Conservation (phyloP, 192 early-diverging fungal genomes). For the Umbelopsis sp. region DNA sequence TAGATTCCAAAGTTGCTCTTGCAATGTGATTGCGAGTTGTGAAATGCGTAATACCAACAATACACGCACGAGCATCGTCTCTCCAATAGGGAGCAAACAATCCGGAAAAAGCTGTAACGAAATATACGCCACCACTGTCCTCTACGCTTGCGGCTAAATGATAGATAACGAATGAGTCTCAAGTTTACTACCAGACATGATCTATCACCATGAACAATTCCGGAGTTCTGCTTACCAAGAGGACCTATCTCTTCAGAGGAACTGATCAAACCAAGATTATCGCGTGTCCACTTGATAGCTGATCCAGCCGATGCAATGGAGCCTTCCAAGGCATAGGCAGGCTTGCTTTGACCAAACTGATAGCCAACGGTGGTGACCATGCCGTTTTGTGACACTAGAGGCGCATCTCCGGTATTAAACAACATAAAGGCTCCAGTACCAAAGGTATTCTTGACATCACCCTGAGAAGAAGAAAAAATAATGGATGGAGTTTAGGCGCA, state of each 20-base stretch:
- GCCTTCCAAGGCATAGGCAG: conserved; percentile 86
- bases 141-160: conserved; percentile 55
- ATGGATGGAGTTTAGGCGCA: not conserved
- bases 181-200: not conserved
- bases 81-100: conserved; percentile 96
- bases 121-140: conserved; percentile 90
- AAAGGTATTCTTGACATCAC: conserved; percentile 94
- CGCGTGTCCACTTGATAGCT: conserved; percentile 88
- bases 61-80: conserved; percentile 83
- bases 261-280: conserved; percentile 81
- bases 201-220: not conserved
- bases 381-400: conserved; percentile 77
- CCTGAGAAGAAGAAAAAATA: conserved; percentile 36
- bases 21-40: conserved; percentile 84
- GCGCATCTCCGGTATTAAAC: conserved; percentile 86
- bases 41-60: conserved; percentile 88
- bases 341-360: conserved; percentile 71
- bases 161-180: not conserved
- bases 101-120: conserved; percentile 93
- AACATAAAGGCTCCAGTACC: conserved; percentile 96
- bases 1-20: conserved; percentile 82
- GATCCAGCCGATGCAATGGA: conserved; percentile 91
- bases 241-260: conserved; percentile 70
- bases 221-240: conserved; percentile 39
- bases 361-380: conserved; percentile 93